These are phyloP conservation scores for Ophiosphaerella herpotricha DNA, from an alignment of 2,329 filamentous ascomycete genomes.

Conservation along the genomic window DNA sequence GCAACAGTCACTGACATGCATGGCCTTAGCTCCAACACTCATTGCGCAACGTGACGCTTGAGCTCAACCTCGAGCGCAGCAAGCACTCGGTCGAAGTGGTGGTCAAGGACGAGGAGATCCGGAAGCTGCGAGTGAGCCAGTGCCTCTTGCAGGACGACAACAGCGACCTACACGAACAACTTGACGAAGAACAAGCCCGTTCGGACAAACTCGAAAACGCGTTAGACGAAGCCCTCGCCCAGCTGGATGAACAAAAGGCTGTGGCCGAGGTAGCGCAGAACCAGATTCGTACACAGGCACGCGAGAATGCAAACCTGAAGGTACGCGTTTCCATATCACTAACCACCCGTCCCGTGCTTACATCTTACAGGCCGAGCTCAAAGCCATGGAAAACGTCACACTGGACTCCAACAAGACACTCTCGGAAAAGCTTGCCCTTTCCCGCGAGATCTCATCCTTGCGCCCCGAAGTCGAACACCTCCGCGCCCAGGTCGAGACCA, in stretches of 20 bases:
- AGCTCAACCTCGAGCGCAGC: slow-evolving; percentile 70
- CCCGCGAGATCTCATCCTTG: slow-evolving; percentile 62
- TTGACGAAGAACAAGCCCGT: slow-evolving; percentile 64
- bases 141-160: slow-evolving; percentile 75
- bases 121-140: slow-evolving; percentile 68
- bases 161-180: slow-evolving; percentile 66
- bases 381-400: slow-evolving; percentile 67
- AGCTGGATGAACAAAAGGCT: slow-evolving; percentile 54
- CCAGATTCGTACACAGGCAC: slow-evolving; percentile 56
- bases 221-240: slow-evolving; percentile 53
- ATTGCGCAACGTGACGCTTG: slow-evolving; percentile 61
- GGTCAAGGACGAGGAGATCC: slow-evolving; percentile 73
- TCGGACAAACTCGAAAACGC: slow-evolving; percentile 60
- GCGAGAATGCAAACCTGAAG: slow-evolving; percentile 62
- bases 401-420: slow-evolving; percentile 73
- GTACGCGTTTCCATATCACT: slow-evolving; percentile 54
- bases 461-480: slow-evolving; percentile 68
- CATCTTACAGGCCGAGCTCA: slow-evolving; percentile 66
- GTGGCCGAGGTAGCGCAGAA: slow-evolving; percentile 52
- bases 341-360: slow-evolving; percentile 41
- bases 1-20: slow-evolving; percentile 16
- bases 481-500: slow-evolving; percentile 60
- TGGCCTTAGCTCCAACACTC: slow-evolving; percentile 53
- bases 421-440: slow-evolving; percentile 65
- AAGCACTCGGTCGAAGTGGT: slow-evolving; percentile 69